Percentiles rank a stretch among this genome's conserved stretches.
phyloP scores from a whole-genome alignment of 164 flowering plant genomes.

The Hamamelis virginiana region DNA sequence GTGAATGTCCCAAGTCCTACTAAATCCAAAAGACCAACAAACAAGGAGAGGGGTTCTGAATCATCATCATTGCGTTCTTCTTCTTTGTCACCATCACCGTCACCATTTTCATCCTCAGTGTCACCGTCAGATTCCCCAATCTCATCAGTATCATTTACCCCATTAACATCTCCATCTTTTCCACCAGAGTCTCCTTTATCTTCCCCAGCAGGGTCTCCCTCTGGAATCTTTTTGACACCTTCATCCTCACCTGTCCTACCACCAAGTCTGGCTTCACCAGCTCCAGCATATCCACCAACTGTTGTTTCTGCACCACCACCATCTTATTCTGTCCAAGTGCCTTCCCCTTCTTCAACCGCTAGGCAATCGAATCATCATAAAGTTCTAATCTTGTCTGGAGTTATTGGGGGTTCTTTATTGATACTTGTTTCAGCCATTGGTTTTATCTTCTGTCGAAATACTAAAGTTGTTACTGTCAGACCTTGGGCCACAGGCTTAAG shows the following conservation, averaged over 20 bases:
- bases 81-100: neutral
- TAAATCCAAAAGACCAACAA: neutral
- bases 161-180: conserved; percentile 15
- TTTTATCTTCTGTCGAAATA: conserved; percentile 33
- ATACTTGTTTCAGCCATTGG: conserved; percentile 27
- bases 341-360: conserved; percentile 29
- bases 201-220: conserved; percentile 20
- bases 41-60: neutral
- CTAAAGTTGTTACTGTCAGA: conserved; percentile 49
- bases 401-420: conserved; percentile 28
- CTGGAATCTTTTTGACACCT: conserved; percentile 9
- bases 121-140: conserved; percentile 18
- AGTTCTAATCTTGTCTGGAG: conserved; percentile 20
- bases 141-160: conserved; percentile 4
- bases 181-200: conserved; percentile 8
- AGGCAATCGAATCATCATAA: conserved; percentile 10
- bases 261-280: conserved; percentile 15
- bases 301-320: conserved; percentile 10
- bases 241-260: conserved; percentile 26
- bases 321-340: conserved; percentile 4
- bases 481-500: conserved; percentile 78
- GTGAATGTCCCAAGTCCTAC: neutral
- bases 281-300: conserved; percentile 17
- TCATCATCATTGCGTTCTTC: neutral
- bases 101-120: conserved; percentile 11